A percentile compares a stretch with the other conserved stretches of the same genome.
phyloP scores from a whole-genome alignment of 495 filamentous ascomycete species.

The Penicillium paxilli region DNA sequence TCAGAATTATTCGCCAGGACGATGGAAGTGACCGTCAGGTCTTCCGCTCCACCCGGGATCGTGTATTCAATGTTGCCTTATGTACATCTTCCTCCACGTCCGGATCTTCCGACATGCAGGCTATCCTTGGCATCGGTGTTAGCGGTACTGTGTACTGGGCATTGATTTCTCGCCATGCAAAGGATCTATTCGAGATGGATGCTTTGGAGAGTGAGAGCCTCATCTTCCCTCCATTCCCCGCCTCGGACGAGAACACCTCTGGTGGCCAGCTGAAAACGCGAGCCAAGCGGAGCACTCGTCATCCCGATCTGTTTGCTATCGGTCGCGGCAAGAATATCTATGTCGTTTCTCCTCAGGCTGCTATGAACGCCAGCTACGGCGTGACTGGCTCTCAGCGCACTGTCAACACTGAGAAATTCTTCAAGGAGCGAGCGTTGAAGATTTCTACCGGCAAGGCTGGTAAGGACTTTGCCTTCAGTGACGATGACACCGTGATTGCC shows the following conservation, averaged over 20 bases:
- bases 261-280: conserved; percentile 94
- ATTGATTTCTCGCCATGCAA: conserved; percentile 65
- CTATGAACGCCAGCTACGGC: conserved; percentile 67
- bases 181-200: conserved; percentile 71
- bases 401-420: conserved; percentile 81
- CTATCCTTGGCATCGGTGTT: conserved; percentile 86
- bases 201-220: conserved; percentile 76
- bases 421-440: conserved; percentile 80
- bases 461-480: conserved; percentile 96
- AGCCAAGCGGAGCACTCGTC: conserved; percentile 81
- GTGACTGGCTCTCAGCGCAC: conserved; percentile 69
- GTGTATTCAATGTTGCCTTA: conserved; percentile 90
- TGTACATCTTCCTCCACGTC: conserved; percentile 57
- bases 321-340: conserved; percentile 94
- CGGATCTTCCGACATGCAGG: conserved; percentile 59
- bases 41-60: conserved; percentile 82
- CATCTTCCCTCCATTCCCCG: conserved; percentile 75
- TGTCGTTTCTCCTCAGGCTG: conserved; percentile 79
- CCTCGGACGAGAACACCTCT: conserved; percentile 74
- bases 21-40: conserved; percentile 86
- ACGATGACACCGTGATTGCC: conserved; percentile 90
- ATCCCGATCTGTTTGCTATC: conserved; percentile 90
- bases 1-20: conserved; percentile 90
- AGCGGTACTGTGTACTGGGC: conserved; percentile 95
- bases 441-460: conserved; percentile 97